Evolutionary conservation across 345 rosid genomes (phyloP).

Genomic region (Melastoma malabathricum): DNA sequence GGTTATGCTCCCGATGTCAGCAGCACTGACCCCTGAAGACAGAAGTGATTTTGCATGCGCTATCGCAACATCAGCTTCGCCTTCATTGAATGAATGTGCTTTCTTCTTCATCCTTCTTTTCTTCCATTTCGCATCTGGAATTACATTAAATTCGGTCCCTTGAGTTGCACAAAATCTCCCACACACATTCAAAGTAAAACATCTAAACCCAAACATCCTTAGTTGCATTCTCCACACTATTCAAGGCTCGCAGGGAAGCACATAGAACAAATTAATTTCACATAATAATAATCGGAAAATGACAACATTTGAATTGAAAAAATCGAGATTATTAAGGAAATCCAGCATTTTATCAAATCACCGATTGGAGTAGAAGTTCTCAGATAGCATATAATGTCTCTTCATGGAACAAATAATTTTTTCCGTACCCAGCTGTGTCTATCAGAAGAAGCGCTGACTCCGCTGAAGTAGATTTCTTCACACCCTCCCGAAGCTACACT

Average conservation of each 20-base stretch:
- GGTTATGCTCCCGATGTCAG: slow-evolving; percentile 86
- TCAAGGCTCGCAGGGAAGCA: no score
- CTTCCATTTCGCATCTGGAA: slow-evolving; percentile 75
- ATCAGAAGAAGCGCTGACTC: slow-evolving; percentile 74
- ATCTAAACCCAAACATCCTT: no score
- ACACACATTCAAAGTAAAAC: no score
- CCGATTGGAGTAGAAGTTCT: neutral
- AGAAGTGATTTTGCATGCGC: slow-evolving; percentile 81
- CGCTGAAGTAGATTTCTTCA: slow-evolving; percentile 50
- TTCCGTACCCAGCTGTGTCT: slow-evolving; percentile 65
- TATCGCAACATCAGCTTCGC: slow-evolving; percentile 88
- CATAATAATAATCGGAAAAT: no score
- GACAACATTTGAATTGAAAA: no score
- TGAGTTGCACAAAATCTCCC: slow-evolving; percentile 12
- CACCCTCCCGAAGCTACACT: slow-evolving; percentile 76
- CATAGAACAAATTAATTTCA: no score
- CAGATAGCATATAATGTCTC: neutral
- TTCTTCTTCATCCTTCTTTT: slow-evolving; percentile 97
- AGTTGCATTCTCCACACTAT: no score
- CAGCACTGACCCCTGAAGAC: slow-evolving; percentile 56
- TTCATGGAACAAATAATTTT: no score
- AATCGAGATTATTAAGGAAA: no score
- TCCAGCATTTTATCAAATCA: no score
- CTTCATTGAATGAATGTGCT: slow-evolving; percentile 70
- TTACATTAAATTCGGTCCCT: slow-evolving; percentile 11